Conservation (phyloP, 2,329 filamentous ascomycete species). For the Fusarium nelsonii region DNA sequence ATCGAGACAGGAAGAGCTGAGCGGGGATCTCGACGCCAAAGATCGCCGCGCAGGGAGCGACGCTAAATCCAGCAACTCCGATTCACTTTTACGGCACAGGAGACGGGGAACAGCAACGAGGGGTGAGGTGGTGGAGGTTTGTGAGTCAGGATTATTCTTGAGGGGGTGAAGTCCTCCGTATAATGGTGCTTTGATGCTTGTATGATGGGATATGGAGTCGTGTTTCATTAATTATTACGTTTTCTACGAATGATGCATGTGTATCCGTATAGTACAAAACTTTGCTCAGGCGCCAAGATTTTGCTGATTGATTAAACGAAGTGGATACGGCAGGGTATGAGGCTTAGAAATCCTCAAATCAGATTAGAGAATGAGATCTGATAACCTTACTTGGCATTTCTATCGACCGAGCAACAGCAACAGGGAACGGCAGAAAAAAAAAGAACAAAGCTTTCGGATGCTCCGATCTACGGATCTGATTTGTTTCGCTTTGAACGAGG, state of each 20-base stretch:
- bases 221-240: slow-evolving; percentile 36
- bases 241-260: slow-evolving; percentile 22
- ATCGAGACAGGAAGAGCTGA: slow-evolving; percentile 49
- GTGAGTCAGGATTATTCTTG: slow-evolving; percentile 38
- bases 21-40: slow-evolving; percentile 29
- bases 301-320: slow-evolving; percentile 32
- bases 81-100: slow-evolving; percentile 13
- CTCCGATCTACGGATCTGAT: slow-evolving; percentile 1
- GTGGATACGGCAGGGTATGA: slow-evolving; percentile 21
- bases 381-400: slow-evolving; percentile 47
- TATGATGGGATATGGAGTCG: slow-evolving; percentile 17
- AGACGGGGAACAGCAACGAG: slow-evolving; percentile 6
- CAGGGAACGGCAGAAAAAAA: not conserved
- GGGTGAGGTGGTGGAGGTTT: slow-evolving; percentile 33
- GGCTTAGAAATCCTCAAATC: slow-evolving; percentile 18
- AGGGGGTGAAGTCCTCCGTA: not conserved
- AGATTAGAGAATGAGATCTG: slow-evolving; percentile 40
- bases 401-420: slow-evolving; percentile 40
- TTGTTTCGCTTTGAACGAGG: not conserved
- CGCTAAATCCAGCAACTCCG: slow-evolving; percentile 37
- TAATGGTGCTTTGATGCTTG: not conserved
- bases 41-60: slow-evolving; percentile 41
- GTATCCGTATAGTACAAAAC: slow-evolving; percentile 1
- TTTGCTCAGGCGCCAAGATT: slow-evolving; percentile 12
- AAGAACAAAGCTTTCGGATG: slow-evolving; percentile 4